Evolutionary conservation across 768 basidiomycete species (phyloP).

Genomic region (Tricholoma sp.): DNA sequence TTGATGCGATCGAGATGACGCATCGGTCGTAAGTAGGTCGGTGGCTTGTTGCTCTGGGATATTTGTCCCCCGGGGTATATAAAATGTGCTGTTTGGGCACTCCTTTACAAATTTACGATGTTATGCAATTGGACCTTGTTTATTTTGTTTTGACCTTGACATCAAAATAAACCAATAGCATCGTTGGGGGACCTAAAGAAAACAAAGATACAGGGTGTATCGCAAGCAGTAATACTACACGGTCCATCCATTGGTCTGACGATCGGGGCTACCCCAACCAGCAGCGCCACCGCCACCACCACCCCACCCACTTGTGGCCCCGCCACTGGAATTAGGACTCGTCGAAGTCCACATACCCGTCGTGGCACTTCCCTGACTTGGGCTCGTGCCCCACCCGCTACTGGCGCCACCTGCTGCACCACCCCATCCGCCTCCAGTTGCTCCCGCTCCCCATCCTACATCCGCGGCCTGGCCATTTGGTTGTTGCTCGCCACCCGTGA

Average conservation of each 20-base stretch:
- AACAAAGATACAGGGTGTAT: background rate
- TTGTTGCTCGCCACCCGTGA: slow-evolving; percentile 35
- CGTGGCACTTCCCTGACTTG: slow-evolving; percentile 21
- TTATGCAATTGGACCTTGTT: background rate
- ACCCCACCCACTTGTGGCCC: slow-evolving; percentile 31
- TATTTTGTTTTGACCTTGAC: background rate
- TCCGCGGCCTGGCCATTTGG: slow-evolving; percentile 23
- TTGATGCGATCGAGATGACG: slow-evolving; percentile 30
- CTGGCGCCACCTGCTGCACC: slow-evolving; percentile 18
- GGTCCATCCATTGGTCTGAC: slow-evolving; percentile 54
- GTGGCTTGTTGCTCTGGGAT: background rate
- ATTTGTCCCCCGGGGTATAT: background rate
- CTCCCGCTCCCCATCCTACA: slow-evolving; percentile 11
- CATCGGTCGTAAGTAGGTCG: slow-evolving; percentile 1
- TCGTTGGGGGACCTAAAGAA: no score
- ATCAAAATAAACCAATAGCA: background rate
- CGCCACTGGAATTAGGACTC: slow-evolving; percentile 18
- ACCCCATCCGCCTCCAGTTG: slow-evolving; percentile 20
- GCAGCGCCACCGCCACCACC: slow-evolving; percentile 22
- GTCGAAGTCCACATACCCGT: slow-evolving; percentile 12
- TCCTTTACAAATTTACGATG: background rate
- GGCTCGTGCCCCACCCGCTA: slow-evolving; percentile 22
- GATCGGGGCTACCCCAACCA: slow-evolving; percentile 49
- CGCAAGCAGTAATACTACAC: slow-evolving; percentile 16
- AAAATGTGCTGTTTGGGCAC: background rate